A percentile compares a stretch with the other conserved stretches of the same genome.
Conservation (phyloP, 2,329 filamentous ascomycete species). For the Paraphoma chrysanthemicola region DNA sequence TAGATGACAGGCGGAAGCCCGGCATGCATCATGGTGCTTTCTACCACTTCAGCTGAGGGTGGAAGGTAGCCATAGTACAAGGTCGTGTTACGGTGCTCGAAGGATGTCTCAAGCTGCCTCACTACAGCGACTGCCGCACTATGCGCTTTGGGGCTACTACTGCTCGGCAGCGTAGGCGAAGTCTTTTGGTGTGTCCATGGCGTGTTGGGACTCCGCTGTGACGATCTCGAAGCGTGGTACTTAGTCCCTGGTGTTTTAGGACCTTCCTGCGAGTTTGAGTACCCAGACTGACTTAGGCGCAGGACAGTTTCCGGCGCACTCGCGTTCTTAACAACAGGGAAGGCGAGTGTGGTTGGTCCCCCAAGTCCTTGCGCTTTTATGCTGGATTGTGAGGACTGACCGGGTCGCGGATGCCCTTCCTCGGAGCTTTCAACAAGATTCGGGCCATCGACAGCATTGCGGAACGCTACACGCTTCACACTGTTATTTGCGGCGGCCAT, state of each 20-base stretch:
- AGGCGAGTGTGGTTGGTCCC: constrained; percentile 62
- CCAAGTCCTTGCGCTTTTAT: constrained; percentile 46
- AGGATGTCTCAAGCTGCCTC: constrained; percentile 22
- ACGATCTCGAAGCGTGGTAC: constrained; percentile 13
- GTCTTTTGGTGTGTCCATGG: constrained; percentile 44
- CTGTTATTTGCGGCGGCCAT: constrained; percentile 11
- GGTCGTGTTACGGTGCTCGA: constrained; percentile 21
- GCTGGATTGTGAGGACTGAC: constrained; percentile 49
- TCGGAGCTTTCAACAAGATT: constrained; percentile 1
- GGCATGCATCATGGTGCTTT: constrained; percentile 63
- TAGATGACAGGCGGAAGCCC: constrained; percentile 75
- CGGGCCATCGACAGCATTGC: constrained; percentile 6
- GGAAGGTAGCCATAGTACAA: constrained; percentile 49
- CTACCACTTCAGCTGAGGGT: constrained; percentile 56
- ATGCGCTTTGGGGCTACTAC: constrained; percentile 19
- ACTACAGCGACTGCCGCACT: constrained; percentile 26
- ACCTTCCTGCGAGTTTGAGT: constrained; percentile 55
- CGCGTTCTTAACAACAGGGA: constrained; percentile 79
- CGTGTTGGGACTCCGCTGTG: constrained; percentile 31
- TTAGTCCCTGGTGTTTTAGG: constrained; percentile 38
- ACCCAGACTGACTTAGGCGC: constrained; percentile 71
- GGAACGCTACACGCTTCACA: constrained; percentile 16
- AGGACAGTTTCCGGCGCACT: constrained; percentile 68
- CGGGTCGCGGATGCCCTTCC: constrained; percentile 17
- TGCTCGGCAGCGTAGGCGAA: constrained; percentile 21